Base-by-base conservation (phyloP, 23 red algal species). In the Gracilaria domingensis region DNA sequence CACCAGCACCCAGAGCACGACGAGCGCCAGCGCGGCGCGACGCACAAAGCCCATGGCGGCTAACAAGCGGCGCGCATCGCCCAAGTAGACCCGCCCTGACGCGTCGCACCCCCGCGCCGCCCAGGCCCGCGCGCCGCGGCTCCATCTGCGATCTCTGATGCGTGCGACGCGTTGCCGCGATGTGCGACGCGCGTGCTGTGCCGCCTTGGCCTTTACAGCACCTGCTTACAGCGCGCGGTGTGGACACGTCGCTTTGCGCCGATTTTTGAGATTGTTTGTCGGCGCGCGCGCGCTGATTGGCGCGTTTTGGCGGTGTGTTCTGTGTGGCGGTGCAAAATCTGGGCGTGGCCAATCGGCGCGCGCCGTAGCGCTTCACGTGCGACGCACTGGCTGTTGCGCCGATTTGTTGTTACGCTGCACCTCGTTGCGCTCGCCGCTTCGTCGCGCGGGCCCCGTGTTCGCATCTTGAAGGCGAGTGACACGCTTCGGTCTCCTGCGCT, bases 1-100 rank as follows among this genome's bases (percentile, higher is more conserved):
- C 21, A 92, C 89, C 50, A 92, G 65, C 36, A 92, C 36, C 89
- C 89, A 92, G 3, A 92, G 79, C 75, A 49, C 55, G 14, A 77
- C 4, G 1, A 92, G 8, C 29, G 79, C 37, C 11, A 83, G 66
- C 54, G 66, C 49, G n/a, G 81, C 58, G 50, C 89, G 89, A 49
- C 64, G 64, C 64, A 69, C 64, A 17, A 69, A 34, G 13, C 14
- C 64, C 64, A 69, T 69, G 29, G 59, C 59, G 59, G n/a, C 59
- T 30, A 64, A 32, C 59, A 32, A 64, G 59, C 59, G 59, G 18
- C 51, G 24, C 59, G 59, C n/a, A 64, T 64, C 59, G 59, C 59
- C 8, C 6, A 32, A 17, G 24, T 2, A 64, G 8, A 14, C 13
- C 51, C 11, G 17, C 51, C 1, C 8, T 18, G 51, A 2, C 51